Conservation (phyloP, 2,329 filamentous ascomycete species). For the Zasmidium citrigriseum region DNA sequence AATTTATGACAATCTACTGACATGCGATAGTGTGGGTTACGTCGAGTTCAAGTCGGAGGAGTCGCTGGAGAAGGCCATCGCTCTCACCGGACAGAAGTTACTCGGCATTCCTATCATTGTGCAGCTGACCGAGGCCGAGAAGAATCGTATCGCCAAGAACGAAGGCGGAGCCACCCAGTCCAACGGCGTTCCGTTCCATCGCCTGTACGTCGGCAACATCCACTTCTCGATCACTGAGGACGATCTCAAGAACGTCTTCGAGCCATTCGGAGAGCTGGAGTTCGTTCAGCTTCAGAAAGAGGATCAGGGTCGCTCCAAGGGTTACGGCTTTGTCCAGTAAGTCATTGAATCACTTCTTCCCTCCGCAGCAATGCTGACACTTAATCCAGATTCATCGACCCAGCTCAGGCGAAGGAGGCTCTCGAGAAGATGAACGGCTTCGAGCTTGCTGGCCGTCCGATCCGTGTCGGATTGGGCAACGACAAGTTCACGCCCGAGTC, state of each 20-base stretch:
- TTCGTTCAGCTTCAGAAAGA: conserved; percentile 98
- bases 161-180: conserved; percentile 69
- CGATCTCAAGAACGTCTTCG: conserved; percentile 94
- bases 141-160: conserved; percentile 94
- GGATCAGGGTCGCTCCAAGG: conserved; percentile 83
- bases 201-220: conserved; percentile 98
- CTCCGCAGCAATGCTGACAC: conserved; percentile 12
- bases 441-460: conserved; percentile 93
- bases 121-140: conserved; percentile 97
- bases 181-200: conserved; percentile 91
- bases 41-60: conserved; percentile 98
- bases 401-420: conserved; percentile 86
- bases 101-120: conserved; percentile 98
- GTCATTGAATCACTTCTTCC: conserved; percentile 46
- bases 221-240: conserved; percentile 98
- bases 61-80: conserved; percentile 87
- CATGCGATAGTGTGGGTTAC: conserved; percentile 78
- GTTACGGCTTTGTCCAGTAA: conserved; percentile 98
- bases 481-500: conserved; percentile 99
- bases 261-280: conserved; percentile 95
- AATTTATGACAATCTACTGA: conserved; percentile 38
- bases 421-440: conserved; percentile 99
- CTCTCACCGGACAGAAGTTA: conserved; percentile 98
- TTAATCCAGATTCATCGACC: conserved; percentile 55
- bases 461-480: conserved; percentile 97